These are phyloP conservation scores for Trifolium dubium DNA, from an alignment of 306 rosid species.

Conservation along the genomic window DNA sequence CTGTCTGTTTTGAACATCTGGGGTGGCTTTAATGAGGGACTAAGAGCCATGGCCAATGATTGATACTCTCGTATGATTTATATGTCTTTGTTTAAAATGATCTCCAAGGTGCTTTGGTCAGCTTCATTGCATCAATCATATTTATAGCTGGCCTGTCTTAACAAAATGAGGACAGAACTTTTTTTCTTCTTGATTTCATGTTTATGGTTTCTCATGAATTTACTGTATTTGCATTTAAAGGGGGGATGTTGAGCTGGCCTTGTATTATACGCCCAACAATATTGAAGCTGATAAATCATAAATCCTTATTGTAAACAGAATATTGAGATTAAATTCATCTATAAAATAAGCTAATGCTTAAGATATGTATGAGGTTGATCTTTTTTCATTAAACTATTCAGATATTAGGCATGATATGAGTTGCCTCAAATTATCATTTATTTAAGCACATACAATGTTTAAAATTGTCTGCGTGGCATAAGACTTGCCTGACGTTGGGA, in stretches of 20 bases:
- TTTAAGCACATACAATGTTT: not conserved
- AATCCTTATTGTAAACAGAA: not conserved
- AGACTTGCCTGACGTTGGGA: not conserved
- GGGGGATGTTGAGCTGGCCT: conserved; percentile 10
- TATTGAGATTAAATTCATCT: not conserved
- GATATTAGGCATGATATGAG: conserved; percentile 3
- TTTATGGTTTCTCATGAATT: conserved; percentile 4
- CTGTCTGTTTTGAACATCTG: conserved; percentile 26
- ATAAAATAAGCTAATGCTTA: not conserved
- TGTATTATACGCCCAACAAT: not conserved
- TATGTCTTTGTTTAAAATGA: conserved; percentile 25
- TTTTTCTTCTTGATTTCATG: too few species aligned
- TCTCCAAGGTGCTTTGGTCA: conserved; percentile 25
- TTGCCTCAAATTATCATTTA: conserved; percentile 17
- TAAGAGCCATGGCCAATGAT: conserved; percentile 3
- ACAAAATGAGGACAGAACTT: too few species aligned
- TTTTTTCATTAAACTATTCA: not conserved
- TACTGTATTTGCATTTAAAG: not conserved
- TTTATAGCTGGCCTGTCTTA: too few species aligned
- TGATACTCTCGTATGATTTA: too few species aligned
- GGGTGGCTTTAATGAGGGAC: conserved; percentile 25
- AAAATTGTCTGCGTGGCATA: not conserved
- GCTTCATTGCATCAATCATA: conserved; percentile 3
- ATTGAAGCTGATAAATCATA: conserved; percentile 13
- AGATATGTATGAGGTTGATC: not conserved